Evolutionary conservation across 768 basidiomycete species (phyloP).

Genomic region (Hericium erinaceus): DNA sequence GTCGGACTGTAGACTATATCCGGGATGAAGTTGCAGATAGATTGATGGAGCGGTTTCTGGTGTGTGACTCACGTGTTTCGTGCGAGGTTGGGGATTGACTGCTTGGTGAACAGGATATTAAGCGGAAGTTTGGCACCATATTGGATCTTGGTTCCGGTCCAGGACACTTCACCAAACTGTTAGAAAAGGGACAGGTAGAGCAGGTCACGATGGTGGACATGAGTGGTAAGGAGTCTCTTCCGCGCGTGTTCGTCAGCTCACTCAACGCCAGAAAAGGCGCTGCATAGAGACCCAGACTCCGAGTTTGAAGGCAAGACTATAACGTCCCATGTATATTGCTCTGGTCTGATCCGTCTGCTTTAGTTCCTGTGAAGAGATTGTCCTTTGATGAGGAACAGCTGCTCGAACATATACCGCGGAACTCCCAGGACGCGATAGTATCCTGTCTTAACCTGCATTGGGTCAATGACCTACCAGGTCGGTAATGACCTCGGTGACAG

Average conservation of each 20-base stretch:
- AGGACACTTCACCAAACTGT: conserved; percentile 82
- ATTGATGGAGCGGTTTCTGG: conserved; percentile 85
- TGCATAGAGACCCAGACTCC: conserved; percentile 68
- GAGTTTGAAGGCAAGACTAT: conserved; percentile 64
- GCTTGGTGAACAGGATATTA: conserved; percentile 67
- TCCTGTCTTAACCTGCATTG: conserved; percentile 91
- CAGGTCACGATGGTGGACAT: conserved; percentile 82
- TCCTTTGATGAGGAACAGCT: conserved; percentile 81
- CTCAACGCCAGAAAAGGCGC: conserved; percentile 43
- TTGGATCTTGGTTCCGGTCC: conserved; percentile 87
- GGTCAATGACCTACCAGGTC: conserved; percentile 95
- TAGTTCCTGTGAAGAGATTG: conserved; percentile 72
- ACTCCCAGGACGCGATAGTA: conserved; percentile 86
- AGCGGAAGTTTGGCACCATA: conserved; percentile 67
- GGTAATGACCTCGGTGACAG: conserved; percentile 7
- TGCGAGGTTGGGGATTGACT: conserved; percentile 1
- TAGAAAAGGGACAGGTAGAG: conserved; percentile 57
- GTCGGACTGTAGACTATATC: conserved; percentile 83
- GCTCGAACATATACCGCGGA: conserved; percentile 49
- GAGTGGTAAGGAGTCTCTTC: conserved; percentile 43
- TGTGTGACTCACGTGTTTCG: conserved; percentile 23
- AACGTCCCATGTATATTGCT: neutral
- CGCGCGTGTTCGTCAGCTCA: neutral
- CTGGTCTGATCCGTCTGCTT: neutral
- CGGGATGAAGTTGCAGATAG: conserved; percentile 84